A percentile compares a stretch with the other conserved stretches of the same genome.
phyloP scores from a whole-genome alignment of 345 rosid genomes.

The Arabidopsis arenosa region DNA sequence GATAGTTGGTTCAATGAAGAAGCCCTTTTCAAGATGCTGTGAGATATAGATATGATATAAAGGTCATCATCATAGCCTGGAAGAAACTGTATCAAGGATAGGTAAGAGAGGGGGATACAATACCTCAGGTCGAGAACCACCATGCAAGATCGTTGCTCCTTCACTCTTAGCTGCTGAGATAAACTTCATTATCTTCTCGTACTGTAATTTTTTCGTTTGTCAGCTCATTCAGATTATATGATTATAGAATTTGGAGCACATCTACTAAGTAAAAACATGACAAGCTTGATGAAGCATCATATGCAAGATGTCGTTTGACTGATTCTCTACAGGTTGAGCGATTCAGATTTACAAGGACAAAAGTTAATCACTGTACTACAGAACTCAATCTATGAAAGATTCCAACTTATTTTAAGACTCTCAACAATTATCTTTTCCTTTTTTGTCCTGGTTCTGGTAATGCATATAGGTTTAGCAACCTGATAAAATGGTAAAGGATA shows the following conservation, averaged over 20 bases:
- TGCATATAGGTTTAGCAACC: not conserved
- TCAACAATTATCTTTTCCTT: conserved; percentile 7
- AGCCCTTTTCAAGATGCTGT: conserved; percentile 86
- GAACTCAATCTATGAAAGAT: conserved; percentile 9
- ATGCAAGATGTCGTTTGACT: conserved; percentile 13
- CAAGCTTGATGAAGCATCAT: not conserved
- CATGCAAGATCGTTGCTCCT: conserved; percentile 83
- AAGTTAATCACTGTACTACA: conserved; percentile 6
- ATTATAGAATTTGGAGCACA: conserved; percentile 11
- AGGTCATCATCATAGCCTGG: conserved; percentile 24
- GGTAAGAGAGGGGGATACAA: not conserved
- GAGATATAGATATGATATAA: not conserved
- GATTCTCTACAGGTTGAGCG: conserved; percentile 7
- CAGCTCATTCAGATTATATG: conserved; percentile 29
- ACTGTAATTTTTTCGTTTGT: conserved; percentile 53
- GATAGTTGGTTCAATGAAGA: conserved; percentile 82
- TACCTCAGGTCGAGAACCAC: conserved; percentile 88
- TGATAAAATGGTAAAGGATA: not conserved
- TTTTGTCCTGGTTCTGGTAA: not conserved
- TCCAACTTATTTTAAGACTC: not conserved
- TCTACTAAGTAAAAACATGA: conserved; percentile 17
- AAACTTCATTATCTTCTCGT: conserved; percentile 72
- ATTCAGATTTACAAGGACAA: conserved; percentile 4
- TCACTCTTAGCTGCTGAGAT: conserved; percentile 81
- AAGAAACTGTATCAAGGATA: conserved; percentile 27